Base-by-base conservation (phyloP, 495 filamentous ascomycete species). In the Viridothelium virens region DNA sequence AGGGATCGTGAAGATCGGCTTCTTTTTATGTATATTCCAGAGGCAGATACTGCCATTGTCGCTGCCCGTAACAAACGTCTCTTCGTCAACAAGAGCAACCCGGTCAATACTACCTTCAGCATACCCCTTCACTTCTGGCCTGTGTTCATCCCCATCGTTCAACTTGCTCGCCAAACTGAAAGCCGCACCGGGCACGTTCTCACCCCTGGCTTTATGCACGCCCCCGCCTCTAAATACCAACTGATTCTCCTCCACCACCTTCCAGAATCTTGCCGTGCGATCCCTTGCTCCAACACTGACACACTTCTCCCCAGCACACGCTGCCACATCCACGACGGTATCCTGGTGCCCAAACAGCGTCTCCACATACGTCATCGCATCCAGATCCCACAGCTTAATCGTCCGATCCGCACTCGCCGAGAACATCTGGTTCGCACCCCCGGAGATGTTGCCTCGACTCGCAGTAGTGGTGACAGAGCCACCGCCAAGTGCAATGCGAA, bases 281-380 rank as follows among this genome's bases (percentile, higher is more conserved):
- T 98, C 94, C 62, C 93, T 82, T 38, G 89, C 89, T 66, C 94
- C 94, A 25, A 96, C 94, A 68, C 86, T 91, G 63, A 97, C 81
- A 74, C 94, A 97, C 41, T 91, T 86, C 76, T 98, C 94, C 11
- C 67, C 69, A 12, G 85, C 86, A 70, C 96, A 82, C 5, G 92
- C 90, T 47, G 89, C 87, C 63, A 98, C 82, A 70, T 89, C 88
- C 46, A 92, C 81, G 48, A 97, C 89, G 67, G 87, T 82, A 72
- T 97, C 94, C 73, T 97, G 92, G 77, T 98, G 94, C 10, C 94
- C 94, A 76, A 96, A 96, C 1, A 98, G 81, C 0, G 94, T 97
- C 73, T 97, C 95, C 34, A 98, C 83, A 72, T 97, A 98, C 36
- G 92, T 90, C 7, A 91, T 74, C 74, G 90, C 88, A 72, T 92